phyloP scores from a whole-genome alignment of 768 basidiomycete species.

The Polyporus arcularius region DNA sequence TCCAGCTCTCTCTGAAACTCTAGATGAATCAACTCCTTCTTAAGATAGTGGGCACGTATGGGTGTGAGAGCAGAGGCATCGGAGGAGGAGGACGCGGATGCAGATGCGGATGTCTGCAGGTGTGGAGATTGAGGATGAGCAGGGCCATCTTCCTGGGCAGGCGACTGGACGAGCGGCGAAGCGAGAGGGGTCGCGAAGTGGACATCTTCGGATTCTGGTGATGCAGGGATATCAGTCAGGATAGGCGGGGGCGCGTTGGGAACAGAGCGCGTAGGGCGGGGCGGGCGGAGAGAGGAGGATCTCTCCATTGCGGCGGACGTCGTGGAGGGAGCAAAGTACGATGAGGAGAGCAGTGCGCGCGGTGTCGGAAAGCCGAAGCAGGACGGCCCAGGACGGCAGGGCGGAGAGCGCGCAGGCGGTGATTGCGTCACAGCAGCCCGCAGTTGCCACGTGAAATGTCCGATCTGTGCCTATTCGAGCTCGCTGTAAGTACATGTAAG shows the following conservation, averaged over 20 bases:
- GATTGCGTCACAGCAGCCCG: not conserved
- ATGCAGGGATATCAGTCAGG: conserved; percentile 3
- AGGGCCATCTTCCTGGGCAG: conserved; percentile 5
- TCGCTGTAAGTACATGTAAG: not conserved
- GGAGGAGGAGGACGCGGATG: not conserved
- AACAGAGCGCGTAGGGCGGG: conserved; percentile 12
- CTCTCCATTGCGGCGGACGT: conserved; percentile 17
- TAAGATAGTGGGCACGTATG: conserved; percentile 95
- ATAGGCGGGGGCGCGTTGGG: conserved; percentile 10
- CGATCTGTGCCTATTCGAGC: conserved; percentile 1
- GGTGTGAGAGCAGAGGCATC: conserved; percentile 57
- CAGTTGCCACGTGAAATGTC: conserved; percentile 1
- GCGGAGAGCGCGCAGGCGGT: not conserved
- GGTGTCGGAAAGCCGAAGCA: not conserved
- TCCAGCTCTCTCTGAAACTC: conserved; percentile 83
- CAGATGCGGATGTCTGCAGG: not conserved
- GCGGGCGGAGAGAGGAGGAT: conserved; percentile 11
- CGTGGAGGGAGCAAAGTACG: not conserved
- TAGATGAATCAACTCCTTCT: conserved; percentile 90
- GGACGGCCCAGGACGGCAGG: not conserved
- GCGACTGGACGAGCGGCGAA: conserved; percentile 16
- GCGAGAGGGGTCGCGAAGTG: conserved; percentile 21
- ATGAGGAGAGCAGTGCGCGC: not conserved
- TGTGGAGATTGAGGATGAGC: not conserved
- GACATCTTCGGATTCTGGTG: conserved; percentile 13